These are phyloP conservation scores for Condylostoma magnum DNA, from an alignment of 169 alveolate genomes.

Conservation along the genomic window DNA sequence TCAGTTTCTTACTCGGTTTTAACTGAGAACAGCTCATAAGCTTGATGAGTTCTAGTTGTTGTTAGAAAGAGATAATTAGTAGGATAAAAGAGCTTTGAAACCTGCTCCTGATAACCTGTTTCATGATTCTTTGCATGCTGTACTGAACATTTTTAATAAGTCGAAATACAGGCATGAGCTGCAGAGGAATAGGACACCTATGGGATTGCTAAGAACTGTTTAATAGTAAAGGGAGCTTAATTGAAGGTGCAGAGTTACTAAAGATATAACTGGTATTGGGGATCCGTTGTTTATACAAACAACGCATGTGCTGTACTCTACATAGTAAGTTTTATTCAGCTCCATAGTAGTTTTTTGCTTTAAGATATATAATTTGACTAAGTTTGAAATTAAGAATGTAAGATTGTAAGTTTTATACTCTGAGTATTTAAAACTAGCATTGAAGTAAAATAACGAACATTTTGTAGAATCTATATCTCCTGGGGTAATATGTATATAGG, in stretches of 20 bases:
- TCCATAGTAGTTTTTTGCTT: slow-evolving; percentile 21
- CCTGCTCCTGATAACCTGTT: neutral
- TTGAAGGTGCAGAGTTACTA: neutral
- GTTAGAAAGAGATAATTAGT: too few relatives aligned
- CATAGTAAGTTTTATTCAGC: neutral
- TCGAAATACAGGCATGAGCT: neutral
- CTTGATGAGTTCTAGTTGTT: neutral
- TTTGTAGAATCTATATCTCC: neutral
- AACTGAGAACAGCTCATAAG: neutral
- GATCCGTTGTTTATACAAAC: neutral
- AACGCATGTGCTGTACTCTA: slow-evolving; percentile 22
- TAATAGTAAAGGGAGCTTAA: neutral
- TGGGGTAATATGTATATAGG: neutral
- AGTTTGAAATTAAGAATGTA: slow-evolving; percentile 1
- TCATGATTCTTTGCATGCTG: slow-evolving; percentile 21
- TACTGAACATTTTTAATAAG: slow-evolving; percentile 22
- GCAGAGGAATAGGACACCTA: neutral
- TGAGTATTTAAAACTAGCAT: slow-evolving; percentile 11
- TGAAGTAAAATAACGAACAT: neutral
- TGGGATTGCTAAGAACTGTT: slow-evolving; percentile 16
- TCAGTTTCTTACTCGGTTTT: neutral
- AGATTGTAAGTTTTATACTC: neutral
- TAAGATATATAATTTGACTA: neutral
- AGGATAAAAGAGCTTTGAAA: neutral
- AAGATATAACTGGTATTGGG: slow-evolving; percentile 16